Conservation (phyloP, 257 asterid genomes). For the Thymus quinquecostatus region DNA sequence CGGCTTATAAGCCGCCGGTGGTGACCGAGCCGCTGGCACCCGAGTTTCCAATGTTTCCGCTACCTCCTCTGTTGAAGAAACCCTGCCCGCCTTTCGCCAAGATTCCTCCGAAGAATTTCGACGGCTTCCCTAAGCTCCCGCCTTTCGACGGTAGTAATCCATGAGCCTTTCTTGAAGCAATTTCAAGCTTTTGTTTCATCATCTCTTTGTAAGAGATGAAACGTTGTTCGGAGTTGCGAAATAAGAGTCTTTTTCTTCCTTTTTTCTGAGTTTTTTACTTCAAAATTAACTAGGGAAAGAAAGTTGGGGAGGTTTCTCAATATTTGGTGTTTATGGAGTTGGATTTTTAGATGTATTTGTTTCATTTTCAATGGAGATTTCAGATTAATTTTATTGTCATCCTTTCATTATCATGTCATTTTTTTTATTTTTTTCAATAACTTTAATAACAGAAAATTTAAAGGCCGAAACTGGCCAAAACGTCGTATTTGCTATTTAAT, state of each 20-base stretch:
- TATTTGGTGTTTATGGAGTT: too few species aligned
- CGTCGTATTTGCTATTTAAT: too few species aligned
- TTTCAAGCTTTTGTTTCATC: not conserved
- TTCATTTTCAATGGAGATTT: too few species aligned
- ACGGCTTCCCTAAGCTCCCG: slow-evolving; percentile 53
- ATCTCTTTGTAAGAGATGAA: not conserved
- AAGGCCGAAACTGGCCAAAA: too few species aligned
- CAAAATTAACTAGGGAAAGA: too few species aligned
- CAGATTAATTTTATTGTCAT: too few species aligned
- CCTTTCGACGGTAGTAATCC: slow-evolving; percentile 32
- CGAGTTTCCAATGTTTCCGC: slow-evolving; percentile 35
- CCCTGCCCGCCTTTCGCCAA: slow-evolving; percentile 57
- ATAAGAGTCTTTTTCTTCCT: slow-evolving; percentile 8
- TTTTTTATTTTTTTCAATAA: too few species aligned
- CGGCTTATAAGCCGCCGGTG: slow-evolving; percentile 32
- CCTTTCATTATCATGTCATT: too few species aligned
- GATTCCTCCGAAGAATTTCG: slow-evolving; percentile 51
- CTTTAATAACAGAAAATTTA: too few species aligned
- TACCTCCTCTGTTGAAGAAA: slow-evolving; percentile 55
- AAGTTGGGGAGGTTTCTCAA: too few species aligned
- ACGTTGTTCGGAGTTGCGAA: not conserved
- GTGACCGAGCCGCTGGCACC: slow-evolving; percentile 53
- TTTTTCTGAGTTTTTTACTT: not conserved
- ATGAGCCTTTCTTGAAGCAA: slow-evolving; percentile 29
- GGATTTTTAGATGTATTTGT: too few species aligned